Conservation (phyloP, 2,329 filamentous ascomycete genomes). For the Pseudogymnoascus sp. region DNA sequence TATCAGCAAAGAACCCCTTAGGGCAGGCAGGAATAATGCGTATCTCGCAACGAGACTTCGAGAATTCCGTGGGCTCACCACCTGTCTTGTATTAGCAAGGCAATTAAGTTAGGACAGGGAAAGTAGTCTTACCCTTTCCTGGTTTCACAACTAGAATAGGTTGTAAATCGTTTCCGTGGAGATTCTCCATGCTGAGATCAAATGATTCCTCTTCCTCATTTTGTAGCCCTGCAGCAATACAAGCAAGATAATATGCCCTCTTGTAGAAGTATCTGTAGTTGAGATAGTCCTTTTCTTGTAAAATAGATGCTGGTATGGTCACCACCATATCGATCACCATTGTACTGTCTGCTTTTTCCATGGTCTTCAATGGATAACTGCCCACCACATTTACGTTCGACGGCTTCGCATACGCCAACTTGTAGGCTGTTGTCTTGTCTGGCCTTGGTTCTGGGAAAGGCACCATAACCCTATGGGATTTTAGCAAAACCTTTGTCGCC, state of each 20-base stretch:
- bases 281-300: conserved; percentile 91
- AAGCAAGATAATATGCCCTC: conserved; percentile 82
- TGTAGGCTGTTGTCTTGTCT: conserved; percentile 68
- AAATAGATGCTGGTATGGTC: conserved; percentile 70
- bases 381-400: conserved; percentile 78
- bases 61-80: conserved; percentile 24
- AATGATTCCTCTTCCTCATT: conserved; percentile 45
- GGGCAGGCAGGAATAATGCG: conserved; percentile 70
- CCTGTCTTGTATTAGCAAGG: background rate
- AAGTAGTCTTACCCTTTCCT: background rate
- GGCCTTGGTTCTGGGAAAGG: conserved; percentile 82
- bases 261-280: conserved; percentile 95
- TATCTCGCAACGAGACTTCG: conserved; percentile 47
- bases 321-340: conserved; percentile 74
- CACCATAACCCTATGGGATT: conserved; percentile 59
- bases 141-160: conserved; percentile 52
- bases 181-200: conserved; percentile 53
- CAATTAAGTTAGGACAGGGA: background rate
- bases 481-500: conserved; percentile 59
- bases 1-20: conserved; percentile 57
- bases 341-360: conserved; percentile 52
- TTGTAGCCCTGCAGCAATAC: conserved; percentile 64
- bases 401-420: conserved; percentile 69
- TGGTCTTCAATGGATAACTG: conserved; percentile 72
- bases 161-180: conserved; percentile 68